Conservation (phyloP, 257 asterid genomes). For the Buddleja alternifolia region DNA sequence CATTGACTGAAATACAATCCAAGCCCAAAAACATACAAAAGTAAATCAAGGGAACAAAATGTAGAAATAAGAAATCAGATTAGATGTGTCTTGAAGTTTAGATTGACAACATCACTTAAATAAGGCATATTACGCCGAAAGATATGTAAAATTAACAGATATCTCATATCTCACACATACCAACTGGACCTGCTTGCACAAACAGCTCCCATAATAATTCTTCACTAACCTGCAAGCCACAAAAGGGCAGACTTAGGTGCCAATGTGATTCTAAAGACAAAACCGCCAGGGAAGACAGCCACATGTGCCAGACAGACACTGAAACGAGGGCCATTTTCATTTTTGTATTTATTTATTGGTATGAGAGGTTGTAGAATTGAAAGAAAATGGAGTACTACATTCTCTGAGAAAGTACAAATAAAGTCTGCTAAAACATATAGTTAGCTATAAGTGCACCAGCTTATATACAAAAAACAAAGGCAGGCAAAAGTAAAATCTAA, state of each 20-base stretch:
- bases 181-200: constrained; percentile 98
- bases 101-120: neutral
- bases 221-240: constrained; percentile 67
- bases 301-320: neutral
- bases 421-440: too few relatives aligned
- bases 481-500: neutral
- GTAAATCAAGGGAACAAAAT: neutral
- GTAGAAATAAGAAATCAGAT: neutral
- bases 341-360: neutral
- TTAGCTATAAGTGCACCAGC: neutral
- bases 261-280: neutral
- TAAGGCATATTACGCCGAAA: neutral
- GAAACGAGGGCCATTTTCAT: neutral
- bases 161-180: constrained; percentile 46
- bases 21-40: neutral
- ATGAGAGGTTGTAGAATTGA: neutral
- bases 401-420: too few relatives aligned
- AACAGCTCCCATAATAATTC: constrained; percentile 92
- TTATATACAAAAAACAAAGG: neutral
- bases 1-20: constrained; percentile 62
- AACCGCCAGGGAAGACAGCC: neutral
- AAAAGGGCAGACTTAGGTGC: constrained; percentile 21
- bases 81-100: neutral
- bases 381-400: neutral
- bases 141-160: neutral